Conservation (phyloP, 2,329 filamentous ascomycete species). For the Nemania abortiva region DNA sequence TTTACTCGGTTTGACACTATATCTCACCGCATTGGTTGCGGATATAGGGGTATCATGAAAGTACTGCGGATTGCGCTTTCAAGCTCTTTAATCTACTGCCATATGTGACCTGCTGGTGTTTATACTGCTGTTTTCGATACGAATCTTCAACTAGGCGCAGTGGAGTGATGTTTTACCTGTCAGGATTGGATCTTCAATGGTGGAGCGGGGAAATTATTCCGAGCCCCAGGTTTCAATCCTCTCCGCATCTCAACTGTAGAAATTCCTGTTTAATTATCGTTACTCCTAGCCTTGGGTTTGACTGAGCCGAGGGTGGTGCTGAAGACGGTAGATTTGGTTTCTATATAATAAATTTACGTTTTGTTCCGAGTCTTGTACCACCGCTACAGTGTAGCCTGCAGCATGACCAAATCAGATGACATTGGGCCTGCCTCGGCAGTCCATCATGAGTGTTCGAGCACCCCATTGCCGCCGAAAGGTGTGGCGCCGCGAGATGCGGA, state of each 20-base stretch:
- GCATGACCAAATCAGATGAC: slow-evolving; percentile 31
- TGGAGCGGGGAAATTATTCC: slow-evolving; percentile 15
- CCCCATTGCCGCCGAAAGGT: slow-evolving; percentile 5
- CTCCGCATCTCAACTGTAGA: slow-evolving; percentile 10
- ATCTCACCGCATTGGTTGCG: background rate
- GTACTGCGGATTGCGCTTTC: background rate
- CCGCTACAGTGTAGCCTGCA: background rate
- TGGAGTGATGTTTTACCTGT: background rate
- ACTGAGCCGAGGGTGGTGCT: background rate
- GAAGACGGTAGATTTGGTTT: background rate
- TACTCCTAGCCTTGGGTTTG: background rate
- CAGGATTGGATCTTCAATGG: background rate
- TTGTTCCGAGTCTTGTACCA: no score
- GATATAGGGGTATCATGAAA: background rate
- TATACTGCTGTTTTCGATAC: background rate
- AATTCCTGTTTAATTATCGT: background rate
- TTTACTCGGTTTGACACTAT: background rate
- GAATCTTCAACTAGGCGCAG: background rate
- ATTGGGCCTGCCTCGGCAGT: slow-evolving; percentile 18
- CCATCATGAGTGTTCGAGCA: slow-evolving; percentile 32
- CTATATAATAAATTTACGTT: background rate
- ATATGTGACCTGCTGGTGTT: background rate
- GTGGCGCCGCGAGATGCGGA: slow-evolving; percentile 38
- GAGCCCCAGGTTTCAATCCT: background rate
- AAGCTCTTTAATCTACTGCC: background rate